Evolutionary conservation across 495 filamentous ascomycete species (phyloP).

Genomic region (Hypoxylon fragiforme): DNA sequence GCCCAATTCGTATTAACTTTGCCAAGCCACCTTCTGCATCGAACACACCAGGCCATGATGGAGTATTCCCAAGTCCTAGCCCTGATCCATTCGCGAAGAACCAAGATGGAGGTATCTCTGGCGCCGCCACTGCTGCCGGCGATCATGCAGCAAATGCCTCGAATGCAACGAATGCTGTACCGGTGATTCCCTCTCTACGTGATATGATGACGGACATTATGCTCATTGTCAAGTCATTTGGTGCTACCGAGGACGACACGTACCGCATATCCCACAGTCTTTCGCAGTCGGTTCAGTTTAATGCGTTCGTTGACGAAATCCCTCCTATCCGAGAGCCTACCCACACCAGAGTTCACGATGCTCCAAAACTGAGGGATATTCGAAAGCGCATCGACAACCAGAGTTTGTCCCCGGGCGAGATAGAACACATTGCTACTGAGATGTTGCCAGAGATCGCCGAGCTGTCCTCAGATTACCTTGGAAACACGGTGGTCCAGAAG

Average conservation of each 20-base stretch:
- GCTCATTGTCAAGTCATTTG: conserved; percentile 85
- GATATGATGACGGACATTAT: conserved; percentile 82
- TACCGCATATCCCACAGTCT: conserved; percentile 73
- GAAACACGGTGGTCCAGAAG: conserved; percentile 99
- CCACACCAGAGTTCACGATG: conserved; percentile 90
- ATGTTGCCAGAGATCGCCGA: conserved; percentile 98
- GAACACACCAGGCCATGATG: conserved; percentile 79
- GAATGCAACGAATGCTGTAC: conserved; percentile 53
- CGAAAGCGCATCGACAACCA: conserved; percentile 97
- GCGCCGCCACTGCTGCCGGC: conserved; percentile 49
- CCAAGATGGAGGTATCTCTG: conserved; percentile 49
- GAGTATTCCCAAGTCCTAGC: conserved; percentile 88
- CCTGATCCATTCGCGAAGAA: conserved; percentile 75
- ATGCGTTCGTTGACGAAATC: conserved; percentile 77
- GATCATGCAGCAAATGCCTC: conserved; percentile 37
- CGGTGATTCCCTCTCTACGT: conserved; percentile 68
- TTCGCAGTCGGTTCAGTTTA: conserved; percentile 72
- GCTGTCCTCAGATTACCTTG: conserved; percentile 90
- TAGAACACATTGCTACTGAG: conserved; percentile 84
- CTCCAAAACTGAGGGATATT: conserved; percentile 92
- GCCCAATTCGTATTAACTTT: conserved; percentile 92
- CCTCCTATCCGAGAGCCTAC: conserved; percentile 86
- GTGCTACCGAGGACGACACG: conserved; percentile 79
- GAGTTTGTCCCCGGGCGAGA: conserved; percentile 78
- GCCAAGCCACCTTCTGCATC: conserved; percentile 92